Base-by-base conservation (phyloP, 192 early-diverging fungal species). In the Podila clonocystis region DNA sequence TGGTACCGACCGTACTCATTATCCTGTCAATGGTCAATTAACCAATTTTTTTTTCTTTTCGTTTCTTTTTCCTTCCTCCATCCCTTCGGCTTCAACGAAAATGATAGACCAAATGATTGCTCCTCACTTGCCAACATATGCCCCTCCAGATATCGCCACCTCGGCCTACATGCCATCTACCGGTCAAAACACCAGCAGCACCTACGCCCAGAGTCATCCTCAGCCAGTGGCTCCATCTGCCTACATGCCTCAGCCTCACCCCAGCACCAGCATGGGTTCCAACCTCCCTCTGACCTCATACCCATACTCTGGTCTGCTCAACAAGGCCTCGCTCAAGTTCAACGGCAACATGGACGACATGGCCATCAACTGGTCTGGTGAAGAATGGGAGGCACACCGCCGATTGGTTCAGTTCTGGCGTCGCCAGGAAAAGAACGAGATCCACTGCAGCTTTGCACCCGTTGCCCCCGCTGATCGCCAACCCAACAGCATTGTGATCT, bases 321-420 rank as follows among this genome's bases (percentile, higher is more conserved):
- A 91, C 85, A 92, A 92, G 82, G 92, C 92, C 34, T 91, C 87
- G 62, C 72, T 93, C 60, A 88, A 91, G 74, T 90, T 93, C 62
- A 84, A 87, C 19, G 92, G 86, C 75, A 88, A 94, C 74, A 75
- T 93, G 52, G 89, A 91, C 38, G 86, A 86, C 63, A 92, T 92
- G 91, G 85, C 89, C 65, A 70, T 85, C 62, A 87, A 89, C 55
- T 94, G 93, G 93, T 75, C 88, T 0, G 72, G 87, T 24, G 88
- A 92, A 30, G 93, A 94, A 75, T 89, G 87, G 77, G 85, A 88
- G 48, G 82, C 84, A 33, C 87, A 90, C 6, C 85, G 93, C 13
- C 88, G 92, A 15, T 76, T 94, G 13, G 91, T 94, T 17, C 91
- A 93, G 84, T 93, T 94, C 68, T 91, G 92, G 90, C 83, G 91